Conservation (phyloP, 1,139 yeast species). For the Kluyveromyces marxianus region DNA sequence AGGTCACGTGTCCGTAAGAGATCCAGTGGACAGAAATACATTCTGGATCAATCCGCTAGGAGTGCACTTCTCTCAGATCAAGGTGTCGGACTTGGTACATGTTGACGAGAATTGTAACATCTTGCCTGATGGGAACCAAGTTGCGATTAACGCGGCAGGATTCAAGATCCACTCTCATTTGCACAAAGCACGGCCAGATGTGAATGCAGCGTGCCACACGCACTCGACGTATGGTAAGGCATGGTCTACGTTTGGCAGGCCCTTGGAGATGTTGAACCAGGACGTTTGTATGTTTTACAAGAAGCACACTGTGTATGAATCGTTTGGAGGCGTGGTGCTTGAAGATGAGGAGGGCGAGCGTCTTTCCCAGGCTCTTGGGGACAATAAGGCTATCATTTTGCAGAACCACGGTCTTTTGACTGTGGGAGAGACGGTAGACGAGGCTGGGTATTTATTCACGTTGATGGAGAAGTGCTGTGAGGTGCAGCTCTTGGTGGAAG, state of each 20-base stretch:
- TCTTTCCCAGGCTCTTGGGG: slow-evolving; percentile 60
- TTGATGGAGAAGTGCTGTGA: slow-evolving; percentile 61
- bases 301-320: slow-evolving; percentile 53
- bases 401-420: slow-evolving; percentile 72
- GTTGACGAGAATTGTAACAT: slow-evolving; percentile 62
- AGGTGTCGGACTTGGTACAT: slow-evolving; percentile 64
- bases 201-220: slow-evolving; percentile 70
- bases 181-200: slow-evolving; percentile 67
- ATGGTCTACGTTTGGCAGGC: slow-evolving; percentile 58
- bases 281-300: slow-evolving; percentile 63
- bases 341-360: slow-evolving; percentile 58
- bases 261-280: slow-evolving; percentile 72
- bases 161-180: slow-evolving; percentile 68
- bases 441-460: slow-evolving; percentile 65
- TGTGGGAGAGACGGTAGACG: slow-evolving; percentile 67
- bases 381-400: slow-evolving; percentile 54
- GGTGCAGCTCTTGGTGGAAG: slow-evolving; percentile 57
- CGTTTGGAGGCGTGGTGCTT: slow-evolving; percentile 72
- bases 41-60: slow-evolving; percentile 75
- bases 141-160: slow-evolving; percentile 68
- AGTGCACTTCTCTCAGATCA: slow-evolving; percentile 59
- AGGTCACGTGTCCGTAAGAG: slow-evolving; percentile 70
- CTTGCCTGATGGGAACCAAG: slow-evolving; percentile 49
- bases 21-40: slow-evolving; percentile 58
- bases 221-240: slow-evolving; percentile 69